These are phyloP conservation scores for Cryptococcus sp. DNA, from an alignment of 1,284 basidiomycete species.

Conservation along the genomic window DNA sequence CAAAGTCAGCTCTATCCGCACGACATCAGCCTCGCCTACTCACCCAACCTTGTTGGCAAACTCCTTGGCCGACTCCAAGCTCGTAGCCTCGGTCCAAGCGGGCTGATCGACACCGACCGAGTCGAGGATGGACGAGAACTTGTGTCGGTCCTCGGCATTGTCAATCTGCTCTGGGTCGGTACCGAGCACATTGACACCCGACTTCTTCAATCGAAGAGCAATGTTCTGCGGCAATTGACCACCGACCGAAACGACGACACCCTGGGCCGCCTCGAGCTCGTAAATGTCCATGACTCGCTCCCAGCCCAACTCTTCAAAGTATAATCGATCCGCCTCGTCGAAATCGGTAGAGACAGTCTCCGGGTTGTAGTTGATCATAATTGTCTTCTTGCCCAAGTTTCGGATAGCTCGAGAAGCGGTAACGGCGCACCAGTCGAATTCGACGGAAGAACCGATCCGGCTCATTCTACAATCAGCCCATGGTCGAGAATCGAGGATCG, in stretches of 20 bases:
- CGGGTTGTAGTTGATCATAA: slow-evolving; percentile 99
- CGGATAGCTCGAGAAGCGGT: slow-evolving; percentile 90
- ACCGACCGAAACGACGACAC: slow-evolving; percentile 94
- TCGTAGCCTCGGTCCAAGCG: slow-evolving; percentile 88
- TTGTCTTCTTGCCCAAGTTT: slow-evolving; percentile 85
- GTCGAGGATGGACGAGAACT: slow-evolving; percentile 95
- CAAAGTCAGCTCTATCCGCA: slow-evolving; percentile 23
- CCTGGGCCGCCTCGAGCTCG: slow-evolving; percentile 86
- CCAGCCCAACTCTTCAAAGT: slow-evolving; percentile 97
- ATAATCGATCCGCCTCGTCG: slow-evolving; percentile 95
- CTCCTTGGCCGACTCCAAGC: slow-evolving; percentile 80
- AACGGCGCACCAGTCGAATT: slow-evolving; percentile 99
- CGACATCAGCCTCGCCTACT: too few species aligned
- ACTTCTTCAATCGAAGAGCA: slow-evolving; percentile 86
- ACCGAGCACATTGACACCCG: slow-evolving; percentile 86
- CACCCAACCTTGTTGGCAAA: slow-evolving; percentile 81
- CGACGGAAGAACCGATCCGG: slow-evolving; percentile 96
- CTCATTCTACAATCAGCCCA: too few species aligned
- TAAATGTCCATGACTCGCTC: slow-evolving; percentile 99
- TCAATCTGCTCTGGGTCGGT: slow-evolving; percentile 95
- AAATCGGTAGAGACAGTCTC: slow-evolving; percentile 99
- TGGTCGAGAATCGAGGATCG: too few species aligned
- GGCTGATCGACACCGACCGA: slow-evolving; percentile 95
- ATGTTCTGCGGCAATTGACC: slow-evolving; percentile 98
- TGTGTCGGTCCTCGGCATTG: slow-evolving; percentile 97